phyloP scores from a whole-genome alignment of 495 filamentous ascomycete genomes.

The Aspergillus panamensis region DNA sequence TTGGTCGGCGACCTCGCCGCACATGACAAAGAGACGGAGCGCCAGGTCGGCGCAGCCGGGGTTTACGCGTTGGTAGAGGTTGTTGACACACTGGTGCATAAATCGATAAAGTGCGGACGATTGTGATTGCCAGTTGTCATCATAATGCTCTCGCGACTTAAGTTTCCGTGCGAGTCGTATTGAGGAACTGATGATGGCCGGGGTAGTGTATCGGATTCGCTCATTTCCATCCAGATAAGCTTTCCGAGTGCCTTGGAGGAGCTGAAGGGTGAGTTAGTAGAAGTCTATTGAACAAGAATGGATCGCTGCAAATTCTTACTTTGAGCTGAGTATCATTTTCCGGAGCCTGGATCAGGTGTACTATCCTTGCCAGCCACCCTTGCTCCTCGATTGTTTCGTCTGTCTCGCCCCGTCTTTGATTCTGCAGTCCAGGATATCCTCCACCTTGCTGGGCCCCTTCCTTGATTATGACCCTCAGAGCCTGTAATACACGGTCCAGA shows the following conservation, averaged over 20 bases:
- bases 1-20: conserved; percentile 90
- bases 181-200: conserved; percentile 84
- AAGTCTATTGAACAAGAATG: neutral
- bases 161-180: conserved; percentile 85
- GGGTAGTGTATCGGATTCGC: conserved; percentile 90
- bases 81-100: conserved; percentile 79
- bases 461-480: conserved; percentile 84
- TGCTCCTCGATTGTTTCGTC: conserved; percentile 98
- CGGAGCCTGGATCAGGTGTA: conserved; percentile 78
- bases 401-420: conserved; percentile 68
- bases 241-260: conserved; percentile 84
- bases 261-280: conserved; percentile 37
- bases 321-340: conserved; percentile 94
- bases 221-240: conserved; percentile 92
- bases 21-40: conserved; percentile 83
- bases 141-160: conserved; percentile 89
- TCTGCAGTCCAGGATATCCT: conserved; percentile 75
- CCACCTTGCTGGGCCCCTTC: conserved; percentile 83
- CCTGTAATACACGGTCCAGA: conserved; percentile 83
- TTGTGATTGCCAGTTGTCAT: conserved; percentile 91
- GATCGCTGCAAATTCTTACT: conserved; percentile 30
- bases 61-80: conserved; percentile 84
- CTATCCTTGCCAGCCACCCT: conserved; percentile 87
- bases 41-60: conserved; percentile 78
- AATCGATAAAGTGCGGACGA: conserved; percentile 90